These are phyloP conservation scores for Sclerotinia glacialis DNA, from an alignment of 2,329 filamentous ascomycete species.

Conservation along the genomic window DNA sequence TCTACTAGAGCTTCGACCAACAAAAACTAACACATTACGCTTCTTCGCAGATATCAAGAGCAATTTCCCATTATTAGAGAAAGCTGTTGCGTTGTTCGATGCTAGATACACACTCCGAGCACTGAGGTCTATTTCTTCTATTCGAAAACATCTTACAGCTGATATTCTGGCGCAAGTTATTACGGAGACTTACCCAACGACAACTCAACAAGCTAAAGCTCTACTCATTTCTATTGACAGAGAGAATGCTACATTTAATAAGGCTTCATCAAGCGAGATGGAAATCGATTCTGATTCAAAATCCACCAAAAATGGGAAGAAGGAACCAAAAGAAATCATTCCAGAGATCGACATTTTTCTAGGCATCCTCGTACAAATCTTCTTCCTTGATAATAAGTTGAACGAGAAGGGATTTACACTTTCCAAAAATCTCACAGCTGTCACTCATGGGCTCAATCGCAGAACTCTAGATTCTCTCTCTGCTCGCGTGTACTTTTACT, in stretches of 20 bases:
- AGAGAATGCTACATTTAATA: constrained; percentile 61
- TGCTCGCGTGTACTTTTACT: constrained; percentile 98
- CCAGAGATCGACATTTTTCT: constrained; percentile 89
- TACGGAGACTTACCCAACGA: constrained; percentile 71
- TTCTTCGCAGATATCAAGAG: constrained; percentile 76
- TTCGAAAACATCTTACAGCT: constrained; percentile 84
- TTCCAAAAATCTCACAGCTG: constrained; percentile 77
- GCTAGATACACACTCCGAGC: constrained; percentile 92
- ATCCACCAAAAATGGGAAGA: constrained; percentile 58
- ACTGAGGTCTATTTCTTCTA: constrained; percentile 89
- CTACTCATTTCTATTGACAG: constrained; percentile 69
- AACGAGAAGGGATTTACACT: constrained; percentile 79
- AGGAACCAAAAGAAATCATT: constrained; percentile 68
- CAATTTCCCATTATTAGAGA: constrained; percentile 89
- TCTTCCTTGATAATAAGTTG: constrained; percentile 81
- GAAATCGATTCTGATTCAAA: constrained; percentile 66
- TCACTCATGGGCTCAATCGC: constrained; percentile 85
- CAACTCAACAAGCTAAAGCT: constrained; percentile 60
- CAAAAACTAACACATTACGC: constrained; percentile 25
- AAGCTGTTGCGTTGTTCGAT: constrained; percentile 90
- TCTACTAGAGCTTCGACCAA: not conserved
- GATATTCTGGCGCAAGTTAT: constrained; percentile 80
- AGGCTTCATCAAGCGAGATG: constrained; percentile 61
- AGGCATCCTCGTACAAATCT: constrained; percentile 80
- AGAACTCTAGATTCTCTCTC: constrained; percentile 91